Evolutionary conservation across 2,329 filamentous ascomycete genomes (phyloP).

Genomic region (Aurifilum marmelostoma): DNA sequence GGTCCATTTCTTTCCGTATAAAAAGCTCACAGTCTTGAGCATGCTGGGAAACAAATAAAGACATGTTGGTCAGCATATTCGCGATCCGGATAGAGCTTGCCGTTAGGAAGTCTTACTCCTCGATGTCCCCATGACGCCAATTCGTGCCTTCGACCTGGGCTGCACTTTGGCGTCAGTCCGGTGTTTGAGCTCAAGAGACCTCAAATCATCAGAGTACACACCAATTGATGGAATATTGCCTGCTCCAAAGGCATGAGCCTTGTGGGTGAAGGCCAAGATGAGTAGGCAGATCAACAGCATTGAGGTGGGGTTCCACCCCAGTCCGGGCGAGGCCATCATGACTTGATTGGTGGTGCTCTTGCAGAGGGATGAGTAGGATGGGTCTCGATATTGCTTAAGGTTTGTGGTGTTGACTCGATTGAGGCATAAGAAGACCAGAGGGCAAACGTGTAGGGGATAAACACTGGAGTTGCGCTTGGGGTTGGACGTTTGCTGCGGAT

Average conservation of each 20-base stretch:
- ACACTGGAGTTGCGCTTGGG: neutral
- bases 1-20: slow-evolving; percentile 84
- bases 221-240: slow-evolving; percentile 71
- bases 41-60: slow-evolving; percentile 84
- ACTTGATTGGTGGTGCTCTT: neutral
- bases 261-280: slow-evolving; percentile 57
- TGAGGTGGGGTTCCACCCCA: slow-evolving; percentile 51
- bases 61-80: slow-evolving; percentile 45
- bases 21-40: slow-evolving; percentile 75
- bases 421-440: neutral
- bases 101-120: slow-evolving; percentile 9
- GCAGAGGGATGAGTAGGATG: neutral
- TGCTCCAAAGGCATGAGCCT: slow-evolving; percentile 66
- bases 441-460: neutral
- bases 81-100: slow-evolving; percentile 36
- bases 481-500: neutral
- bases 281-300: slow-evolving; percentile 55
- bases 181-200: neutral
- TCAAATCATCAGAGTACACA: slow-evolving; percentile 31
- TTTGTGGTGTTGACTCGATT: neutral
- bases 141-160: slow-evolving; percentile 68
- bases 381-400: neutral
- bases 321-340: slow-evolving; percentile 51
- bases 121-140: slow-evolving; percentile 67
- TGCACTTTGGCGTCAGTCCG: slow-evolving; percentile 11